phyloP scores from a whole-genome alignment of 306 rosid genomes.

The Lathyrus oleraceus region DNA sequence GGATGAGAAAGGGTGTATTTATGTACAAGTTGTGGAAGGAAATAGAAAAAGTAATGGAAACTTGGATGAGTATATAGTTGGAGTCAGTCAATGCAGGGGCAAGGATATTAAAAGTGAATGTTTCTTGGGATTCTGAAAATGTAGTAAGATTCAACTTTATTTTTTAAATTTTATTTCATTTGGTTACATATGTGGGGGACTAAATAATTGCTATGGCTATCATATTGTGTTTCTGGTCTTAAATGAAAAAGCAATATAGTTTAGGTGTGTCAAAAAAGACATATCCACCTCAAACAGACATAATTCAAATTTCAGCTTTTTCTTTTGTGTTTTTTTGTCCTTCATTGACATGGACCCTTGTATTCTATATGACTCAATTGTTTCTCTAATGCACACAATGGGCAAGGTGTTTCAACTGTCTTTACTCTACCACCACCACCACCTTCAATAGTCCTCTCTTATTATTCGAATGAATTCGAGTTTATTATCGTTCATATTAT shows the following conservation, averaged over 20 bases:
- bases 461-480: too few relatives aligned
- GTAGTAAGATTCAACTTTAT: slow-evolving; percentile 40
- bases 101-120: slow-evolving; percentile 42
- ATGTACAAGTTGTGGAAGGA: slow-evolving; percentile 44
- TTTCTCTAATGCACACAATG: too few relatives aligned
- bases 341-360: slow-evolving; percentile 30
- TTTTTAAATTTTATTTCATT: slow-evolving; percentile 35
- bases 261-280: slow-evolving; percentile 43
- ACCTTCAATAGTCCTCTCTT: too few relatives aligned
- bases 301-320: slow-evolving; percentile 98
- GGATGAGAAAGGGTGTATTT: slow-evolving; percentile 49
- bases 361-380: too few relatives aligned
- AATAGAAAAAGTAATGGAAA: slow-evolving; percentile 30
- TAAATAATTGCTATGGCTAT: slow-evolving; percentile 78
- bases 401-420: too few relatives aligned
- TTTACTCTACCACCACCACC: too few relatives aligned
- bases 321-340: slow-evolving; percentile 46
- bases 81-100: slow-evolving; percentile 76
- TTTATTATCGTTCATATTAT: too few relatives aligned
- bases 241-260: slow-evolving; percentile 49
- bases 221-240: slow-evolving; percentile 55
- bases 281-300: slow-evolving; percentile 48
- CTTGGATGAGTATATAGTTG: slow-evolving; percentile 38
- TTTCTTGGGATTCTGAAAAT: slow-evolving; percentile 86
- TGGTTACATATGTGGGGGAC: slow-evolving; percentile 68